phyloP scores from a whole-genome alignment of 1,284 basidiomycete species.

The Peniophora sp. region DNA sequence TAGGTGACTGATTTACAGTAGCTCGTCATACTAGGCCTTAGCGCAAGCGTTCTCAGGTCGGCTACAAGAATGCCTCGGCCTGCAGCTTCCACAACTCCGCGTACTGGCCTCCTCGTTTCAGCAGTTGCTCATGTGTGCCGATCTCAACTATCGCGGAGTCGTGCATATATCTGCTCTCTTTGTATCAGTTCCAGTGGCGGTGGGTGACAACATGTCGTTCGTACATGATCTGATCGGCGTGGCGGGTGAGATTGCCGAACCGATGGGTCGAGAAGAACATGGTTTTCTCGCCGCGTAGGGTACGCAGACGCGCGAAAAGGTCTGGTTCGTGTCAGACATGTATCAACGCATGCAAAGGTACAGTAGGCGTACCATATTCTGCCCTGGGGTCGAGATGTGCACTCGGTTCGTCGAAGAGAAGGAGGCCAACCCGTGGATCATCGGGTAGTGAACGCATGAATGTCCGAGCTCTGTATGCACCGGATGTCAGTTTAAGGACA shows the following conservation, averaged over 20 bases:
- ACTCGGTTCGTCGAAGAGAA: constrained; percentile 74
- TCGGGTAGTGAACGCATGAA: constrained; percentile 63
- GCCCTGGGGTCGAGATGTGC: constrained; percentile 66
- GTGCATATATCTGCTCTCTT: constrained; percentile 48
- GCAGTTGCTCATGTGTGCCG: constrained; percentile 46
- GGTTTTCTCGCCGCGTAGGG: constrained; percentile 46
- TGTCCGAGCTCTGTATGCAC: constrained; percentile 51
- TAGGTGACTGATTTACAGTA: no score
- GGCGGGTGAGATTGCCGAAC: constrained; percentile 57
- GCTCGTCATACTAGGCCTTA: no score
- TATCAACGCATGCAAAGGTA: background rate
- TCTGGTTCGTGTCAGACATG: constrained; percentile 25
- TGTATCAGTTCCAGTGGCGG: background rate
- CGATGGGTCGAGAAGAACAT: constrained; percentile 66
- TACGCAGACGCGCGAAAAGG: constrained; percentile 44
- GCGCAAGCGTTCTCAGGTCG: no score
- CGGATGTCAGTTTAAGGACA: no score
- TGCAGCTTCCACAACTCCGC: constrained; percentile 47
- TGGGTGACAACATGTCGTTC: constrained; percentile 5
- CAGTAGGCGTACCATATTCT: constrained; percentile 47
- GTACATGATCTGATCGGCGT: constrained; percentile 57
- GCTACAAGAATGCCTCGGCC: constrained; percentile 40
- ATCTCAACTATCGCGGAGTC: constrained; percentile 44
- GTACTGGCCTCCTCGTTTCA: constrained; percentile 41
- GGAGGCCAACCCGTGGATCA: constrained; percentile 42